A percentile compares a stretch with the other conserved stretches of the same genome.
phyloP scores from a whole-genome alignment of 768 basidiomycete genomes.

The Russula abietina region DNA sequence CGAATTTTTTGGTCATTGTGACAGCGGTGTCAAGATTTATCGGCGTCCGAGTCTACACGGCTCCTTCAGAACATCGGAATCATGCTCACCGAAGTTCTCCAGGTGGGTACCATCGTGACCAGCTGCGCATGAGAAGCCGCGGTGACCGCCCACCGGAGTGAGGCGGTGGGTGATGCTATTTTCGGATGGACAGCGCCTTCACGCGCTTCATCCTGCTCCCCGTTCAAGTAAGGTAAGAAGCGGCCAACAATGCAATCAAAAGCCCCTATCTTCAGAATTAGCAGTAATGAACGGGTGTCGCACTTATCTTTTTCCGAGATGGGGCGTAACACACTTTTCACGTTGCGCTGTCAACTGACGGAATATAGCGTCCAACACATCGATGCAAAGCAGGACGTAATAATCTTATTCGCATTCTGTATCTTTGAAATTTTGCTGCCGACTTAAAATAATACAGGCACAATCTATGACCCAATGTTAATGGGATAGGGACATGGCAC shows the following conservation, averaged over 20 bases:
- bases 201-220: slow-evolving; percentile 9
- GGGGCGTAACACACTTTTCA: background rate
- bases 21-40: slow-evolving; percentile 2
- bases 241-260: slow-evolving; percentile 18
- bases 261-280: slow-evolving; percentile 22
- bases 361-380: background rate
- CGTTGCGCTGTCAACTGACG: background rate
- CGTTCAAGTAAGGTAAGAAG: slow-evolving; percentile 15
- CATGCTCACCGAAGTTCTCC: background rate
- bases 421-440: slow-evolving; percentile 6
- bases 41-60: background rate
- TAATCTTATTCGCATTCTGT: background rate
- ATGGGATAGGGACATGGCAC: background rate
- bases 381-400: background rate
- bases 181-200: slow-evolving; percentile 12
- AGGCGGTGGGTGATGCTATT: slow-evolving; percentile 1
- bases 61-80: background rate
- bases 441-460: background rate
- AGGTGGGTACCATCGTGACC: slow-evolving; percentile 1
- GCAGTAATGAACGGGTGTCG: background rate
- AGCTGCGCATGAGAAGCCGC: slow-evolving; percentile 6
- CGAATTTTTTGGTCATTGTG: background rate
- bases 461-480: background rate
- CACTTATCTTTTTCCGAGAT: slow-evolving; percentile 4
- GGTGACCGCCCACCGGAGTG: slow-evolving; percentile 7